These are phyloP conservation scores for Fusarium sp. DNA, from an alignment of 2,329 filamentous ascomycete species.

Conservation along the genomic window DNA sequence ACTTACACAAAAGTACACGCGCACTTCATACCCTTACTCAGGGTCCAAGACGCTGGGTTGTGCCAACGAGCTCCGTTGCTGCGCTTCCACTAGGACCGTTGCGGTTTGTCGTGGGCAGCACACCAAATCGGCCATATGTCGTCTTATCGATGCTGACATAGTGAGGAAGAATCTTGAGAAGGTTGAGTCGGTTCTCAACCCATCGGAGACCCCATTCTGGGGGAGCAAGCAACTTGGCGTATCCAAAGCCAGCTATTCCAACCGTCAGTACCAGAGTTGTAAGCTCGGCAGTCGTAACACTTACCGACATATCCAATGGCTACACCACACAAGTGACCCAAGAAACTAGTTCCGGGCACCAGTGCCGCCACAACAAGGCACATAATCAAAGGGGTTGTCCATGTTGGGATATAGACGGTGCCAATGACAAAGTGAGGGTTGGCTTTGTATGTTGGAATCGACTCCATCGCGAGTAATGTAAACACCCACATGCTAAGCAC, in stretches of 20 bases:
- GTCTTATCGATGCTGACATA: constrained; percentile 97
- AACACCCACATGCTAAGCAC: constrained; percentile 86
- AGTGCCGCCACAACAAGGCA: constrained; percentile 80
- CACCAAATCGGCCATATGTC: constrained; percentile 91
- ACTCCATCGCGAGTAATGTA: constrained; percentile 83
- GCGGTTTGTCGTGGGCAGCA: constrained; percentile 72
- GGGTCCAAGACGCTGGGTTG: constrained; percentile 75
- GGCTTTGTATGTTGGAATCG: constrained; percentile 83
- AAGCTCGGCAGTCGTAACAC: constrained; percentile 47
- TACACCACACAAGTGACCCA: constrained; percentile 89
- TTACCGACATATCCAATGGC: constrained; percentile 85
- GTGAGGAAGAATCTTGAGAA: constrained; percentile 85
- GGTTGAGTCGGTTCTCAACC: constrained; percentile 88
- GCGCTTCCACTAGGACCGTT: constrained; percentile 54
- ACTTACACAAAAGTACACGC: constrained; percentile 25
- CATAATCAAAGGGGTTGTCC: constrained; percentile 85
- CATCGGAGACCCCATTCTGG: constrained; percentile 89
- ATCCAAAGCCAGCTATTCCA: constrained; percentile 79
- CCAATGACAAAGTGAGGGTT: constrained; percentile 80
- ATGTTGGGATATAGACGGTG: constrained; percentile 82
- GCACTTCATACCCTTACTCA: constrained; percentile 52
- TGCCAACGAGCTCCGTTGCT: constrained; percentile 69
- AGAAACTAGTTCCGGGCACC: constrained; percentile 81
- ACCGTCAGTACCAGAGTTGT: constrained; percentile 12
- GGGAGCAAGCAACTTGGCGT: constrained; percentile 88